These are phyloP conservation scores for Miscanthus lutarioriparius DNA, from an alignment of 176 grass and related monocot genomes.

Conservation along the genomic window DNA sequence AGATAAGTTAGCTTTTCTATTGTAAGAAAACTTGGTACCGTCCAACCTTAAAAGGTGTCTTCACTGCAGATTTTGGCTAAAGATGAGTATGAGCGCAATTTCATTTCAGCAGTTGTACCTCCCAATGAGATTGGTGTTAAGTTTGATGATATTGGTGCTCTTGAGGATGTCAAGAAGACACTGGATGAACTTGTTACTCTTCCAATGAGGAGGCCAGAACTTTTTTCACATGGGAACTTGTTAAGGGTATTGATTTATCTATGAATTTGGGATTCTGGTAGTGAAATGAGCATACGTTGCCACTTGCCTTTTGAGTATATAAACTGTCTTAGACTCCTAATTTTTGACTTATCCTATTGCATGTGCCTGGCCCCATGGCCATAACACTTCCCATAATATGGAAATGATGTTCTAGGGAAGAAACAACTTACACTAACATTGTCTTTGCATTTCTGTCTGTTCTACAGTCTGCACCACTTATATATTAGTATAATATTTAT, in stretches of 20 bases:
- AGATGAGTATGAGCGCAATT: constrained; percentile 93
- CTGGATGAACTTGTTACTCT: constrained; percentile 91
- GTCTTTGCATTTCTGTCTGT: background rate
- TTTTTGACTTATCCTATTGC: background rate
- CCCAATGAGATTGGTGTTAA: constrained; percentile 90
- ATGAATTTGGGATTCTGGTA: constrained; percentile 4
- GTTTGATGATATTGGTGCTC: constrained; percentile 94
- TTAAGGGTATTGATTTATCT: constrained; percentile 70
- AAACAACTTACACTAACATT: constrained; percentile 8
- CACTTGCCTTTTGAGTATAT: background rate
- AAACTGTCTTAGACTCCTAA: background rate
- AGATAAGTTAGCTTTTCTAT: constrained; percentile 21
- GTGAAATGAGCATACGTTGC: background rate
- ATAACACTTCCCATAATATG: background rate
- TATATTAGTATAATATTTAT: constrained; percentile 3
- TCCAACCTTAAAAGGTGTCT: constrained; percentile 26
- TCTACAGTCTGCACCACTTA: background rate
- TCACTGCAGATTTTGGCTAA: constrained; percentile 78
- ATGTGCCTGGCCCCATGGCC: background rate
- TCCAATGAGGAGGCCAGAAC: constrained; percentile 97
- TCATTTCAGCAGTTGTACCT: constrained; percentile 88
- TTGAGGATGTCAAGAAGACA: constrained; percentile 92
- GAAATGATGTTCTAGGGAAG: constrained; percentile 13
- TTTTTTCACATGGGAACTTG: constrained; percentile 87
- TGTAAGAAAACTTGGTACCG: background rate